Percentiles rank a stretch among this genome's conserved stretches.
Conservation (phyloP, 1,284 basidiomycete genomes). For the Cystobasidium sp. region DNA sequence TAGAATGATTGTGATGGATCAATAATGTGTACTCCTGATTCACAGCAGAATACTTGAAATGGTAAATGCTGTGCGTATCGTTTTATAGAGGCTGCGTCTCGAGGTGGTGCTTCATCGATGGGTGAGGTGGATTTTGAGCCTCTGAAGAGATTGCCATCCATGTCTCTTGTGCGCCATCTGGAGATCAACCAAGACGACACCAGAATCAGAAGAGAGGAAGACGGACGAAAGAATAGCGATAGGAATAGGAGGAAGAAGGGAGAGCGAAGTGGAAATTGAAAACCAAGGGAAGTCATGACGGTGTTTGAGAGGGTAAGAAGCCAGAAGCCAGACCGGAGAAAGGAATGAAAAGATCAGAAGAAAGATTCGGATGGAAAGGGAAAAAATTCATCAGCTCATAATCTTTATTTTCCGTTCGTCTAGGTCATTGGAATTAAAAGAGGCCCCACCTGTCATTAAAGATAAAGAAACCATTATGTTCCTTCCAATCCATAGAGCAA, state of each 20-base stretch:
- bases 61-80: constrained; percentile 88
- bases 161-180: constrained; percentile 86
- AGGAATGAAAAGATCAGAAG: background rate
- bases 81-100: constrained; percentile 74
- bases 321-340: background rate
- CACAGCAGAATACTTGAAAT: constrained; percentile 96
- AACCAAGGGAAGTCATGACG: background rate
- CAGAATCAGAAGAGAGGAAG: background rate
- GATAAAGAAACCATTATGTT: constrained; percentile 92
- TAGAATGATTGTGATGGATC: constrained; percentile 94
- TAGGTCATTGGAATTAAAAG: constrained; percentile 49
- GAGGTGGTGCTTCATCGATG: constrained; percentile 84
- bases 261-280: background rate
- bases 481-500: constrained; percentile 98
- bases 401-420: too few species aligned
- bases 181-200: background rate
- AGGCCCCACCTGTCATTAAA: constrained; percentile 80
- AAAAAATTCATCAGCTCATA: background rate
- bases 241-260: background rate
- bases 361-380: constrained; percentile 14
- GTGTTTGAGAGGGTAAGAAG: background rate
- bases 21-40: constrained; percentile 90
- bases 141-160: constrained; percentile 92
- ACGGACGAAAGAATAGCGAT: background rate
- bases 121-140: constrained; percentile 90